Base-by-base conservation (phyloP, 768 basidiomycete species). In the Roridomyces roridus region DNA sequence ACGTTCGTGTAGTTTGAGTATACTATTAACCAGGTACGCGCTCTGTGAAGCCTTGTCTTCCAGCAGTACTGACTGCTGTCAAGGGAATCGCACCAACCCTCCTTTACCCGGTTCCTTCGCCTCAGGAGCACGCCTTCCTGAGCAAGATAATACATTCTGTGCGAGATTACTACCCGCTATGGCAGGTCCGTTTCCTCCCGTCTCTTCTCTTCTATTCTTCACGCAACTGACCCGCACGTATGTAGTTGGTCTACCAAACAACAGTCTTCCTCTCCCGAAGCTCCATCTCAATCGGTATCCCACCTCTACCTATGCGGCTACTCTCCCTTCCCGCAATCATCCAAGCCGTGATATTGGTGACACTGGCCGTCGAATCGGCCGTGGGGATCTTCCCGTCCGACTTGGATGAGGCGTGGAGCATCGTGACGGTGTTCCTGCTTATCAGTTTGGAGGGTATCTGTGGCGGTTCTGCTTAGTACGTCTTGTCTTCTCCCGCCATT, bases 211-310 rank as follows among this genome's bases (percentile, higher is more conserved):
- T 51, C 53, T 28, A 40, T 23, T 37, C 46, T 18, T 35, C 29
- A 24, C 24, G n/a, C 41, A 43, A 51, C 50, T 49, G 14, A 29
- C 20, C 20, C 25, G 17, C n/a, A 47, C 44, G 31, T 18, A 18
- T 23, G n/a, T 60, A 92, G 86, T 84, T 94, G 35, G 85, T 94
- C 25, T 94, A 94, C 66, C 92, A 92, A 78, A 85, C 91, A 20
- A 92, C 92, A 37, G 96, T 97, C 42, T 97, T 98, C 75, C 69
- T 98, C 56, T 96, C 96, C 6, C 89, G 96, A 5, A 96, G 96
- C 0, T 89, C 92, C 8, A 89, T 96, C 54, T 91, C 94, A 7
- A 72, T 96, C 36, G 92, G 92, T 12, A 60, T 97, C 11, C 92
- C 92, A 0, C 84, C 95, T 0, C 76, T 97, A 6, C 93, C 94